These are phyloP conservation scores for Xerocomus brunneocitrinus DNA, from an alignment of 768 basidiomycete genomes.

Conservation along the genomic window DNA sequence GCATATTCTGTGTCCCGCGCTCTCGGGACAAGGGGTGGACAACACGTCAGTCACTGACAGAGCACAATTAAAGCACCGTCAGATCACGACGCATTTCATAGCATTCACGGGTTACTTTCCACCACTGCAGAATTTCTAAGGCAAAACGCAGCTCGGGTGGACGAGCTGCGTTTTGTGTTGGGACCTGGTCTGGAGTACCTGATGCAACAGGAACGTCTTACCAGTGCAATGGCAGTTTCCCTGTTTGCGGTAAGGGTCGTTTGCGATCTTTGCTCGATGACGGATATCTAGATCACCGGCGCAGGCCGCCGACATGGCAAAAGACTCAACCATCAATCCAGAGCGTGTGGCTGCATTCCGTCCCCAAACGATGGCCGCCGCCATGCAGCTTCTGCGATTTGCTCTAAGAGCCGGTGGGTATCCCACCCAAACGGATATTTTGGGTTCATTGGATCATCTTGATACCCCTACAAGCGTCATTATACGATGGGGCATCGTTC, in stretches of 20 bases:
- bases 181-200: constrained; percentile 7
- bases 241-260: constrained; percentile 32
- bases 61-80: neutral
- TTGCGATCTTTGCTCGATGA: neutral
- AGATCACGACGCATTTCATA: constrained; percentile 4
- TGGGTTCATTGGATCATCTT: constrained; percentile 20
- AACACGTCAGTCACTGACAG: constrained; percentile 16
- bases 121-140: constrained; percentile 19
- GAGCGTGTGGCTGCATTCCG: constrained; percentile 29
- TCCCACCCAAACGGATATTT: constrained; percentile 1
- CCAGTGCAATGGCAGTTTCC: constrained; percentile 33
- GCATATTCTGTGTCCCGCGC: constrained; percentile 47
- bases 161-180: constrained; percentile 6
- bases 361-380: constrained; percentile 42
- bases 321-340: neutral
- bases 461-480: constrained; percentile 47
- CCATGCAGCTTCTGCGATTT: constrained; percentile 43
- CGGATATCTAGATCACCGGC: neutral
- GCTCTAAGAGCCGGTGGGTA: constrained; percentile 32
- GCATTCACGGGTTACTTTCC: constrained; percentile 11
- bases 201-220: constrained; percentile 27
- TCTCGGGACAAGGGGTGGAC: constrained; percentile 15
- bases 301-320: constrained; percentile 22
- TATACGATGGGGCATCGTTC: constrained; percentile 51
- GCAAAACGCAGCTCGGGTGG: constrained; percentile 14